Conservation (phyloP, 2,329 filamentous ascomycete genomes). For the Aspergillus jensenii region DNA sequence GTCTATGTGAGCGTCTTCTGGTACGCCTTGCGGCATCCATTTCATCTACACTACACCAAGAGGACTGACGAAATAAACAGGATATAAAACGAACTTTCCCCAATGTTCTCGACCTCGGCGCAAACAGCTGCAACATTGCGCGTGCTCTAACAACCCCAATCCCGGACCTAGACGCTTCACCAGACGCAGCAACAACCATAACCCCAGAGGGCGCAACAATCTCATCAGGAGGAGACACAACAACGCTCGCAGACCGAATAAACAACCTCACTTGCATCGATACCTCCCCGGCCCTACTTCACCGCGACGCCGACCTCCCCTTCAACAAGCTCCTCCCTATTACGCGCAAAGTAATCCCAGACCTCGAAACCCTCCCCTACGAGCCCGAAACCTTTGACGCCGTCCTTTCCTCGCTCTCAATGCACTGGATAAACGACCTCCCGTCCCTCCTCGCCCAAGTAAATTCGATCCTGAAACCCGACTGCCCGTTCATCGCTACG, state of each 20-base stretch:
- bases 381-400: conserved; percentile 78
- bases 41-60: background rate
- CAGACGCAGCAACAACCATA: background rate
- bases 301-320: conserved; percentile 65
- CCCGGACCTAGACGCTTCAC: conserved; percentile 26
- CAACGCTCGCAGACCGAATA: conserved; percentile 64
- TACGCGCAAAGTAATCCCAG: conserved; percentile 69
- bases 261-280: conserved; percentile 77
- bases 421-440: conserved; percentile 98
- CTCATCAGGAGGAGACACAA: conserved; percentile 48
- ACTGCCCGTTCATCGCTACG: conserved; percentile 86
- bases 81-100: conserved; percentile 90
- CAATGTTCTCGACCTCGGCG: conserved; percentile 84
- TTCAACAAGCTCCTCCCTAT: conserved; percentile 76
- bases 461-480: conserved; percentile 83
- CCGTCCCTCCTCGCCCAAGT: conserved; percentile 81
- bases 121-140: conserved; percentile 93
- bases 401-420: conserved; percentile 80
- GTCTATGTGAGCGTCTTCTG: conserved; percentile 81
- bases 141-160: conserved; percentile 71
- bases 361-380: conserved; percentile 70
- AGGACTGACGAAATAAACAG: conserved; percentile 44
- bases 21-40: conserved; percentile 46
- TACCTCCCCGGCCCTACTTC: conserved; percentile 72
- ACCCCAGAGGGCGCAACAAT: background rate